phyloP scores from a whole-genome alignment of 148 eudicot genomes.

The Cornus florida region DNA sequence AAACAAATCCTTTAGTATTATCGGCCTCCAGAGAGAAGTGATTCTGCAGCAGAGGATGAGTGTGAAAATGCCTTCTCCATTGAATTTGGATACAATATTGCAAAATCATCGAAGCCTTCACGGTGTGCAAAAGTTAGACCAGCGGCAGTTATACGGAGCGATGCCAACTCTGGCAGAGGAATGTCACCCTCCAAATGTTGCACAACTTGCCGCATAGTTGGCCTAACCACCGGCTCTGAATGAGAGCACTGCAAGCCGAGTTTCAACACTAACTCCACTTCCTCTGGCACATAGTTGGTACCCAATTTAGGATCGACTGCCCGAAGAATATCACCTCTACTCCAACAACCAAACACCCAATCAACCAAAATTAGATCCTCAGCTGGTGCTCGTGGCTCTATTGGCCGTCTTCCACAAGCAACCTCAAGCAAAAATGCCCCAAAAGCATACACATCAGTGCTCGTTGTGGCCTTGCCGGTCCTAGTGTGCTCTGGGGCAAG shows the following conservation, averaged over 20 bases:
- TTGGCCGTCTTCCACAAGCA: slow-evolving; percentile 34
- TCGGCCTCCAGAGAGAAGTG: slow-evolving; percentile 8
- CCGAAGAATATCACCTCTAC: background rate
- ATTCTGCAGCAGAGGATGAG: background rate
- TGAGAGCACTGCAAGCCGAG: slow-evolving; percentile 34
- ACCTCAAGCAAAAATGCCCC: slow-evolving; percentile 34
- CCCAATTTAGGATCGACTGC: background rate
- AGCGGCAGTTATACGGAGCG: background rate
- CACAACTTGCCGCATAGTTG: slow-evolving; percentile 34
- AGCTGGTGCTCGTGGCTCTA: slow-evolving; percentile 9
- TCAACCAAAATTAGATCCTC: slow-evolving; percentile 11
- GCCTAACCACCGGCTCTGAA: slow-evolving; percentile 23
- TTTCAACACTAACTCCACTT: slow-evolving; percentile 25
- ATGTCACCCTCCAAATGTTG: slow-evolving; percentile 17
- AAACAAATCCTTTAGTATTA: background rate
- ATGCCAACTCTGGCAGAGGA: background rate
- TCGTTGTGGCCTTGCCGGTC: slow-evolving; percentile 32
- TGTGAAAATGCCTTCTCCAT: background rate
- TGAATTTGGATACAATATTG: background rate
- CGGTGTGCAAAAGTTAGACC: background rate
- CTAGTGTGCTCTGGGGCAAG: slow-evolving; percentile 31
- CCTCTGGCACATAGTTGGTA: background rate
- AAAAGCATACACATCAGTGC: slow-evolving; percentile 33
- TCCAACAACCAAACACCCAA: background rate
- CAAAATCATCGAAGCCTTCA: background rate